Base-by-base conservation (phyloP, 176 grass and related monocot genomes). In the Saccharum officinarum region DNA sequence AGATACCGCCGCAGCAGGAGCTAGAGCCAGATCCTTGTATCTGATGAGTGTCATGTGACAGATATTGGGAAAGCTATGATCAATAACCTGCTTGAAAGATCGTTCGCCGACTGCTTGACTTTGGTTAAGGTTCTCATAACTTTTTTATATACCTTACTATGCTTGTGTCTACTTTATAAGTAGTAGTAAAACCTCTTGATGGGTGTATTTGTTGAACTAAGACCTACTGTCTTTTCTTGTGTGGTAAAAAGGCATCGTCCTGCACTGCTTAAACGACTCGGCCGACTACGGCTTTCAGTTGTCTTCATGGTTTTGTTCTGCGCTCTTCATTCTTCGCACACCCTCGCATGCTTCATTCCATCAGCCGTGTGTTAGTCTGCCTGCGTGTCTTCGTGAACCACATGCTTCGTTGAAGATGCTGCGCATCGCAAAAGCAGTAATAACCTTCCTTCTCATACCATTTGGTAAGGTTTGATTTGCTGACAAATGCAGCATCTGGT, bases 241-340 rank as follows among this genome's bases (percentile, higher is more conserved):
- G 83, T 91, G 92, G 92, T 83, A 89, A 91, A 87, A 94, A 99
- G 94, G 97, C 88, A 89, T 92, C 80, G 62, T 94, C 81, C 97
- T 95, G 90, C 93, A 87, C 92, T 92, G 88, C 93, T 87, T 80
- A 90, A 91, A 86, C 55, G 82, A 83, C 82, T 31, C 79, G 82
- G 89, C 92, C 82, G 47, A 76, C 92, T 90, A 86, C 65, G 85
- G 82, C 90, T 88, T 80, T 87, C 82, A 79, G 90, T 88, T 83
- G 77, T 84, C 87, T 87, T 75, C 94, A 57, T 94, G 93, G 93
- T 92, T 94, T 93, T 85, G 84, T 87, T 90, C 93, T 92, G 82
- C 87, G 55, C 79, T 80, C 85, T 71, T 73, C 91, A 41, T 89
- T 92, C 92, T 85, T 80, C 90, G 26, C 69, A 36, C 47, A n/a